phyloP scores from a whole-genome alignment of 2,329 filamentous ascomycete genomes.

The Scytalidium sp. region DNA sequence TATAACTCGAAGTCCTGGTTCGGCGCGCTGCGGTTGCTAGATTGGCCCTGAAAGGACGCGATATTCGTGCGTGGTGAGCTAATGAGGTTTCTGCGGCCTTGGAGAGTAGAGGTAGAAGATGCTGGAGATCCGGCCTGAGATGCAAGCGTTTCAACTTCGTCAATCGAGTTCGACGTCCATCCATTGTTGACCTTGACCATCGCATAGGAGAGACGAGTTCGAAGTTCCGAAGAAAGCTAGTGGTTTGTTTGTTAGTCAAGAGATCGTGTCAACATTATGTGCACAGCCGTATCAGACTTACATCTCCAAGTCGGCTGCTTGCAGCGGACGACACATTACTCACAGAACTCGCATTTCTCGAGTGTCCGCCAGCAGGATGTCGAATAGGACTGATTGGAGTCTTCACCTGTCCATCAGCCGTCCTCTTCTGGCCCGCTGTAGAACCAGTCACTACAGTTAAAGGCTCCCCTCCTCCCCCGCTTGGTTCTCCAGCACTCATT shows the following conservation, averaged over 20 bases:
- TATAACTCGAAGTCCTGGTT: constrained; percentile 29
- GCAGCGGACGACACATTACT: constrained; percentile 56
- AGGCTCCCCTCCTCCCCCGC: neutral
- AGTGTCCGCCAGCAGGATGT: constrained; percentile 46
- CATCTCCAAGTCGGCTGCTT: constrained; percentile 75
- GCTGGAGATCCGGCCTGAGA: constrained; percentile 65
- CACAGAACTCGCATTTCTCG: constrained; percentile 69
- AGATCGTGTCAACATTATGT: no score
- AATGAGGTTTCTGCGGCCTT: constrained; percentile 48
- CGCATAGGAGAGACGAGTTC: constrained; percentile 83
- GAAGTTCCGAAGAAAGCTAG: constrained; percentile 58
- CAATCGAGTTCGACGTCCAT: constrained; percentile 76
- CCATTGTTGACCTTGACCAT: constrained; percentile 92
- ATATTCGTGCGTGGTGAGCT: constrained; percentile 49
- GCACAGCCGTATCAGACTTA: constrained; percentile 33
- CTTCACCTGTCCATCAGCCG: constrained; percentile 73
- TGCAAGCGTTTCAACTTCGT: constrained; percentile 72
- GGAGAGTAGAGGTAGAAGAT: constrained; percentile 54
- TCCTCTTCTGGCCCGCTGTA: constrained; percentile 63
- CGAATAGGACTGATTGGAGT: constrained; percentile 31
- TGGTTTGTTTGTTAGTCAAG: constrained; percentile 12
- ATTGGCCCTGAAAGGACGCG: constrained; percentile 29
- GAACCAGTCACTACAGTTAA: constrained; percentile 12
- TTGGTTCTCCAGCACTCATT: constrained; percentile 16
- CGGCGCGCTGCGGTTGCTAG: constrained; percentile 7